phyloP scores from a whole-genome alignment of 176 grass and related monocot species.

The Oryza rufipogon region DNA sequence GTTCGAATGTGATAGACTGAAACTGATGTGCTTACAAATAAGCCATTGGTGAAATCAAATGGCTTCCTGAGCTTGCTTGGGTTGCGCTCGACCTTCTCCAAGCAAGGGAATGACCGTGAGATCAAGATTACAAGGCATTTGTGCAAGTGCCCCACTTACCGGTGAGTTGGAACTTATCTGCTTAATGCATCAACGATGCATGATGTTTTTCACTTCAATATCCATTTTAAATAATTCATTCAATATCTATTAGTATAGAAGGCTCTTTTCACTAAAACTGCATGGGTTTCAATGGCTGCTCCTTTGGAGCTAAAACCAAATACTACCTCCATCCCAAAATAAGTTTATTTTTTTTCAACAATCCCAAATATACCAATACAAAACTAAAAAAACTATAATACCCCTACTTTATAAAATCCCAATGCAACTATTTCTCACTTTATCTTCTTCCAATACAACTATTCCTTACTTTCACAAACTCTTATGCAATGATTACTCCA shows the following conservation, averaged over 20 bases:
- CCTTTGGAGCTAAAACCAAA: not conserved
- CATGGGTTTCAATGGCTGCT: not conserved
- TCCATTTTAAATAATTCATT: not conserved
- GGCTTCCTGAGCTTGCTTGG: constrained; percentile 54
- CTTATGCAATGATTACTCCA: no score
- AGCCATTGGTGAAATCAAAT: constrained; percentile 38
- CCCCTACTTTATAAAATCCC: no score
- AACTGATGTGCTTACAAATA: not conserved
- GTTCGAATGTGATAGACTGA: constrained; percentile 51
- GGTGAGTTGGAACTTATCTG: constrained; percentile 49
- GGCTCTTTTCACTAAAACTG: not conserved
- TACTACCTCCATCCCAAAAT: no score
- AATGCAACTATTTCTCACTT: no score
- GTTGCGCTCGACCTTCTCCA: constrained; percentile 36
- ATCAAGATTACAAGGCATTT: constrained; percentile 60
- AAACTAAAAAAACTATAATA: no score
- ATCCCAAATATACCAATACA: no score
- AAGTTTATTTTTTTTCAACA: no score
- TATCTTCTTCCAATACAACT: no score
- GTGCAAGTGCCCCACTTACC: constrained; percentile 68
- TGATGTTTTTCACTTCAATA: not conserved
- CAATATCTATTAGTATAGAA: not conserved
- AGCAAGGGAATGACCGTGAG: constrained; percentile 42
- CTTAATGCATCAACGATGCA: not conserved
- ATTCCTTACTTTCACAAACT: no score